phyloP scores from a whole-genome alignment of 2,329 filamentous ascomycete genomes.

The Beauveria pseudobassiana region DNA sequence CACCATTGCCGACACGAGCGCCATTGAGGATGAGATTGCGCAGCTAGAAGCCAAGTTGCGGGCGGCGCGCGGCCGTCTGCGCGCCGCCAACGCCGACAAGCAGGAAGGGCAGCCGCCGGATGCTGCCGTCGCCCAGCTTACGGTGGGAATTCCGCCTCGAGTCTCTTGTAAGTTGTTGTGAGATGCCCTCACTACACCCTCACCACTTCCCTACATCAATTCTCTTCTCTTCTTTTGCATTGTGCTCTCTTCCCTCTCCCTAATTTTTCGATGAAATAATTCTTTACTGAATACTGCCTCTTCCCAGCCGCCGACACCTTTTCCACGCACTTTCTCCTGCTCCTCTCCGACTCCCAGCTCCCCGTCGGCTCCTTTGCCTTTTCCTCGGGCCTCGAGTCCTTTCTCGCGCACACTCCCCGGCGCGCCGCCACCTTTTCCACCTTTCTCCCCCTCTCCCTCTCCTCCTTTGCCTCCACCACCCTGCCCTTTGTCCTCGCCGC shows the following conservation, averaged over 20 bases:
- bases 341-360: conserved; percentile 74
- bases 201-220: no score
- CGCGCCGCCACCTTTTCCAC: conserved; percentile 42
- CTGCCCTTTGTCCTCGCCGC: conserved; percentile 69
- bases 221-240: not conserved
- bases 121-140: not conserved
- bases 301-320: conserved; percentile 13
- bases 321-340: conserved; percentile 57
- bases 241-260: no score
- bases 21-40: conserved; percentile 47
- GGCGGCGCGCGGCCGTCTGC: conserved; percentile 36
- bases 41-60: conserved; percentile 48
- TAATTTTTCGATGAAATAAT: no score
- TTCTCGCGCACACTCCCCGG: conserved; percentile 56
- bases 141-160: conserved; percentile 1
- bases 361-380: conserved; percentile 84
- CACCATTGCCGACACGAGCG: conserved; percentile 18
- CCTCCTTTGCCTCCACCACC: conserved; percentile 62
- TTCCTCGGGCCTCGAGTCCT: conserved; percentile 75
- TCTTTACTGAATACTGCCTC: not conserved
- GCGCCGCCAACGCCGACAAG: conserved; percentile 18
- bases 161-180: conserved; percentile 14
- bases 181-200: no score
- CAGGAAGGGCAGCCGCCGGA: conserved; percentile 11
- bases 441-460: conserved; percentile 65